These are phyloP conservation scores for Zoysia pacifica DNA, from an alignment of 176 grass and related monocot genomes.

Conservation along the genomic window DNA sequence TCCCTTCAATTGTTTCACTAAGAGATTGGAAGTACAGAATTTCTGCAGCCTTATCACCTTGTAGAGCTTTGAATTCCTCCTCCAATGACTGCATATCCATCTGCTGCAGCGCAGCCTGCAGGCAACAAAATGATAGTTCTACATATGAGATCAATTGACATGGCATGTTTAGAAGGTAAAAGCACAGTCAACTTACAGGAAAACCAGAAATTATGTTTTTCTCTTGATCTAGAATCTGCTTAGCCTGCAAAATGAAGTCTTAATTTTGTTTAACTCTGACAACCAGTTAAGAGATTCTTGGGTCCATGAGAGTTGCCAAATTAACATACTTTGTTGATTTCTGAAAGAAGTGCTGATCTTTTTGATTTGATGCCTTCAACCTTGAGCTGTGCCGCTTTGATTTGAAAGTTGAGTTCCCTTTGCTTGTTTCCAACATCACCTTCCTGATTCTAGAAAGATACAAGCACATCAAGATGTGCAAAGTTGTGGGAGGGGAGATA, in stretches of 20 bases:
- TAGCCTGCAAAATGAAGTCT: constrained; percentile 48
- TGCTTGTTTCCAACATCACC: constrained; percentile 44
- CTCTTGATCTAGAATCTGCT: constrained; percentile 58
- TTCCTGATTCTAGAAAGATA: constrained; percentile 45
- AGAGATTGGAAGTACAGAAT: constrained; percentile 68
- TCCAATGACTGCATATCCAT: constrained; percentile 71
- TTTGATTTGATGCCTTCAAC: constrained; percentile 65
- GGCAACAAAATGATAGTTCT: constrained; percentile 23
- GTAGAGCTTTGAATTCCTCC: constrained; percentile 62
- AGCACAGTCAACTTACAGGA: constrained; percentile 53
- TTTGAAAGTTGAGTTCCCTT: constrained; percentile 31
- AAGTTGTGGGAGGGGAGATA: background rate
- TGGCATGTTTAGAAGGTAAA: constrained; percentile 9
- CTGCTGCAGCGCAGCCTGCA: constrained; percentile 56
- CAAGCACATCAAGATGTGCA: constrained; percentile 14
- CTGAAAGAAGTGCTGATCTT: constrained; percentile 46
- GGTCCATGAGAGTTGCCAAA: background rate
- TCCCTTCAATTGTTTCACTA: constrained; percentile 53
- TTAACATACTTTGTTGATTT: constrained; percentile 62
- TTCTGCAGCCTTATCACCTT: constrained; percentile 75
- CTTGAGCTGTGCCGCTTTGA: constrained; percentile 54
- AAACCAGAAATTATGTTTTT: constrained; percentile 45
- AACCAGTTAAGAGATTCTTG: constrained; percentile 19
- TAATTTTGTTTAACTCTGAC: constrained; percentile 22
- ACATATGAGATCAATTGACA: constrained; percentile 9